These are phyloP conservation scores for Phoma sp. DNA, from an alignment of 2,329 filamentous ascomycete genomes.

Conservation along the genomic window DNA sequence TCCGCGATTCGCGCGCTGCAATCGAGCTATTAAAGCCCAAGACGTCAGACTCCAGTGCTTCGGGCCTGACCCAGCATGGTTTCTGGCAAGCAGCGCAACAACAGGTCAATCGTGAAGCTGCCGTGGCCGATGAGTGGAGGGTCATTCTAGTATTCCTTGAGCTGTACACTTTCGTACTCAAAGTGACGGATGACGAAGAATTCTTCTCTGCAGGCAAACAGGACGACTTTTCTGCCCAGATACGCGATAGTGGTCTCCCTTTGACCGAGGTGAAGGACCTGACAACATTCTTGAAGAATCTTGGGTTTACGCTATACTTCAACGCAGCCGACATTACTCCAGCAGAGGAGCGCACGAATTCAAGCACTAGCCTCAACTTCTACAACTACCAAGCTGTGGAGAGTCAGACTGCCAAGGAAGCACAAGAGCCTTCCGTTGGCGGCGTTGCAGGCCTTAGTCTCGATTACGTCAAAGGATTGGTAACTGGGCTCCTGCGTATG, in stretches of 20 bases:
- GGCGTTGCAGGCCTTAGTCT: slow-evolving; percentile 76
- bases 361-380: slow-evolving; percentile 54
- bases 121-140: slow-evolving; percentile 77
- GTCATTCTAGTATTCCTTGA: slow-evolving; percentile 90
- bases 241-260: slow-evolving; percentile 69
- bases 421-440: slow-evolving; percentile 56
- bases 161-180: slow-evolving; percentile 88
- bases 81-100: slow-evolving; percentile 46
- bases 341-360: slow-evolving; percentile 51
- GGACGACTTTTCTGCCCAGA: slow-evolving; percentile 30
- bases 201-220: slow-evolving; percentile 70
- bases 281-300: slow-evolving; percentile 84
- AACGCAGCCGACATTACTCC: slow-evolving; percentile 70
- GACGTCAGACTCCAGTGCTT: slow-evolving; percentile 20
- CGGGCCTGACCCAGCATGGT: slow-evolving; percentile 26
- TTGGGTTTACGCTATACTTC: slow-evolving; percentile 89
- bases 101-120: slow-evolving; percentile 40
- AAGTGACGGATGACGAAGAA: slow-evolving; percentile 95
- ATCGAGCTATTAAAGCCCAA: slow-evolving; percentile 61
- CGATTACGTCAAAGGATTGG: slow-evolving; percentile 77
- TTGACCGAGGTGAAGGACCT: slow-evolving; percentile 75
- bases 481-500: slow-evolving; percentile 82
- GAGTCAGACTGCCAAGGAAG: slow-evolving; percentile 35
- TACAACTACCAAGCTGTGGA: slow-evolving; percentile 37
- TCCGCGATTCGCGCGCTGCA: slow-evolving; percentile 63